Conservation (phyloP, 495 filamentous ascomycete species). For the Penicillium robsamsonii region DNA sequence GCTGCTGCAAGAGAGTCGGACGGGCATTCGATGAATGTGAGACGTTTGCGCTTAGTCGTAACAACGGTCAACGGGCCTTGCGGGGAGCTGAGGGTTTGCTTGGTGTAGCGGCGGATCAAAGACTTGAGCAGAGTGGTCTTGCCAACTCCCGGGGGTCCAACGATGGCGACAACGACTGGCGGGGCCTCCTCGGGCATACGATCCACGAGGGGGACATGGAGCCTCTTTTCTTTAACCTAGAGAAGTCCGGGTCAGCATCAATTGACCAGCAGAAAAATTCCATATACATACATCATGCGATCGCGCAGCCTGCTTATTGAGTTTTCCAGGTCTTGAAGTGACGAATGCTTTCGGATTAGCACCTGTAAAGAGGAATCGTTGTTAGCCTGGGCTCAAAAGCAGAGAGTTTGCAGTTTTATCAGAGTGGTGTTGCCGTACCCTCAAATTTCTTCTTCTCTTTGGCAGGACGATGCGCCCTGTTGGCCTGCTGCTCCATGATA, state of each 20-base stretch:
- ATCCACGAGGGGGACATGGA: conserved; percentile 95
- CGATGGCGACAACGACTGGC: conserved; percentile 84
- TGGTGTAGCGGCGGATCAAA: conserved; percentile 88
- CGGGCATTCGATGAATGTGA: conserved; percentile 96
- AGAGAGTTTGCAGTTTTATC: conserved; percentile 17
- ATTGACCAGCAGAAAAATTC: background rate
- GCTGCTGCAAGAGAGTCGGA: conserved; percentile 87
- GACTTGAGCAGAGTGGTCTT: conserved; percentile 87
- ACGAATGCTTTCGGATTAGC: conserved; percentile 91
- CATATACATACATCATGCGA: conserved; percentile 75
- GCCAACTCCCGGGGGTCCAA: conserved; percentile 83
- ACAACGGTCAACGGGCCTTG: conserved; percentile 92
- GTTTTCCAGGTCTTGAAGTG: conserved; percentile 78
- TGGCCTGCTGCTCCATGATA: conserved; percentile 77
- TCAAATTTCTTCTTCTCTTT: conserved; percentile 89
- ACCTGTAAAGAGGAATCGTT: conserved; percentile 40
- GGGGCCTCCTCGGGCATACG: conserved; percentile 94
- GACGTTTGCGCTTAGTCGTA: conserved; percentile 84
- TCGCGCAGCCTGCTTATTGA: conserved; percentile 78
- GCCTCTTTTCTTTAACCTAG: conserved; percentile 87
- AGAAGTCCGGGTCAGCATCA: conserved; percentile 22
- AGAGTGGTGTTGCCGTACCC: conserved; percentile 33
- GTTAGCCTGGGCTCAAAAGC: conserved; percentile 19
- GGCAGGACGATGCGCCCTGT: conserved; percentile 78
- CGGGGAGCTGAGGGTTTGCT: conserved; percentile 86